Conservation (phyloP, 192 early-diverging fungal species). For the Coemansia sp. region DNA sequence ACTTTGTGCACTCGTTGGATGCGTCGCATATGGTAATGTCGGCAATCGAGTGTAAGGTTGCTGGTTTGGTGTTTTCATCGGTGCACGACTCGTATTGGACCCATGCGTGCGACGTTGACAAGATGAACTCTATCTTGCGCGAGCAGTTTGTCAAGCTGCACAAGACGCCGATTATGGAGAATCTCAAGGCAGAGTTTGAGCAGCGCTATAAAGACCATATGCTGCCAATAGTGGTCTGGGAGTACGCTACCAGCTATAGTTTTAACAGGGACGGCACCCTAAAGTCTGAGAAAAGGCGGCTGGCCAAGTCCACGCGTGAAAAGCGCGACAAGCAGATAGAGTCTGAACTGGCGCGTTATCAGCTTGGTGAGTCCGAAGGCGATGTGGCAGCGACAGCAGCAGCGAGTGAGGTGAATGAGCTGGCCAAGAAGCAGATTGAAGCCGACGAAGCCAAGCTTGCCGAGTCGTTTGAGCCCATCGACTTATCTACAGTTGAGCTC, state of each 20-base stretch:
- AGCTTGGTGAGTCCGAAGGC: constrained; percentile 17
- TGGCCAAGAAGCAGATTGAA: constrained; percentile 2
- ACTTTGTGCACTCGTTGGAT: constrained; percentile 97
- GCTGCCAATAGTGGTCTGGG: constrained; percentile 57
- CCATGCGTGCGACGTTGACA: constrained; percentile 85
- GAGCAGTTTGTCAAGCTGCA: constrained; percentile 90
- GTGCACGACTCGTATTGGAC: constrained; percentile 99
- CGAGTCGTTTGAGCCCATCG: constrained; percentile 11
- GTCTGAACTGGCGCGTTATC: constrained; percentile 19
- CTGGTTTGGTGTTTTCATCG: constrained; percentile 82
- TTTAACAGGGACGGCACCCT: constrained; percentile 10
- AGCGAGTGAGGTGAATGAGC: background rate
- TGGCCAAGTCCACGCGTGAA: background rate
- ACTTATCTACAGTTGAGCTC: constrained; percentile 21
- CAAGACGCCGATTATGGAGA: constrained; percentile 76
- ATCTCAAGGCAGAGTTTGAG: constrained; percentile 77
- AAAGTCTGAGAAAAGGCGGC: constrained; percentile 1
- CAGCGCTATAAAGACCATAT: constrained; percentile 72
- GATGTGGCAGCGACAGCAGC: background rate
- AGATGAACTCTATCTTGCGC: constrained; percentile 80
- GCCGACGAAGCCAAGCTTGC: background rate
- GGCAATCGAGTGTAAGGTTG: constrained; percentile 77
- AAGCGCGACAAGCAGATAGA: constrained; percentile 22
- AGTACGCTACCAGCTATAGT: constrained; percentile 45
- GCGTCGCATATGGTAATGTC: constrained; percentile 97